Evolutionary conservation across 306 rosid genomes (phyloP).

Genomic region (Benincasa hispida): DNA sequence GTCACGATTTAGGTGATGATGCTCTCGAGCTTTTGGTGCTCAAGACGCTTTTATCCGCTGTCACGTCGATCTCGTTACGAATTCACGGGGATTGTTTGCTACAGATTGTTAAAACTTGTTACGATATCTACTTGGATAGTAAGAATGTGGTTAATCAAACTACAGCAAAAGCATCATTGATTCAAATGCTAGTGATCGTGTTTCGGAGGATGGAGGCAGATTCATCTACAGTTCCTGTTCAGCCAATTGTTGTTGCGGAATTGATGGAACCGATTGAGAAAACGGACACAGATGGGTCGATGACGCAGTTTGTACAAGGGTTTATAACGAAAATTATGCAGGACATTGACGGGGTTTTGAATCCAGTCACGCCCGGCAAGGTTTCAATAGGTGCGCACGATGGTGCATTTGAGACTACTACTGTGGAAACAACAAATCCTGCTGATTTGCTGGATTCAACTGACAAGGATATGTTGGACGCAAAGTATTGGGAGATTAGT

Average conservation of each 20-base stretch:
- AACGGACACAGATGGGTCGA: conserved; percentile 52
- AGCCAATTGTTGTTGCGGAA: conserved; percentile 94
- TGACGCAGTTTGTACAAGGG: conserved; percentile 92
- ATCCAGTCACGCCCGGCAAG: conserved; percentile 55
- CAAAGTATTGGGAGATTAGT: conserved; percentile 98
- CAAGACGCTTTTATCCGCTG: conserved; percentile 84
- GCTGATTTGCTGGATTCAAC: conserved; percentile 95
- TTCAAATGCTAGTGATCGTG: conserved; percentile 96
- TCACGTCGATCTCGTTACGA: conserved; percentile 79
- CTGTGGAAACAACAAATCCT: conserved; percentile 90
- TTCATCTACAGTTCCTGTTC: conserved; percentile 86
- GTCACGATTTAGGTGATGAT: conserved; percentile 80
- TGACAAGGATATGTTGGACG: conserved; percentile 98
- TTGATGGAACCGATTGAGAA: conserved; percentile 79
- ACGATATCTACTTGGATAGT: conserved; percentile 75
- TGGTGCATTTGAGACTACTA: conserved; percentile 89
- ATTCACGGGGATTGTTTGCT: conserved; percentile 95
- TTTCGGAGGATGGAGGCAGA: conserved; percentile 99
- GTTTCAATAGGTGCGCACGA: conserved; percentile 61
- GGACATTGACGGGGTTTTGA: conserved; percentile 91
- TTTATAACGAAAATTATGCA: conserved; percentile 92
- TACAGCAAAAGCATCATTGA: conserved; percentile 90
- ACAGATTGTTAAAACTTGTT: conserved; percentile 81
- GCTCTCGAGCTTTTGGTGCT: conserved; percentile 65
- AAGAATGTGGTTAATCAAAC: conserved; percentile 87